A percentile compares a stretch with the other conserved stretches of the same genome.
phyloP scores from a whole-genome alignment of 306 rosid genomes.

The Hippophae tibetana region DNA sequence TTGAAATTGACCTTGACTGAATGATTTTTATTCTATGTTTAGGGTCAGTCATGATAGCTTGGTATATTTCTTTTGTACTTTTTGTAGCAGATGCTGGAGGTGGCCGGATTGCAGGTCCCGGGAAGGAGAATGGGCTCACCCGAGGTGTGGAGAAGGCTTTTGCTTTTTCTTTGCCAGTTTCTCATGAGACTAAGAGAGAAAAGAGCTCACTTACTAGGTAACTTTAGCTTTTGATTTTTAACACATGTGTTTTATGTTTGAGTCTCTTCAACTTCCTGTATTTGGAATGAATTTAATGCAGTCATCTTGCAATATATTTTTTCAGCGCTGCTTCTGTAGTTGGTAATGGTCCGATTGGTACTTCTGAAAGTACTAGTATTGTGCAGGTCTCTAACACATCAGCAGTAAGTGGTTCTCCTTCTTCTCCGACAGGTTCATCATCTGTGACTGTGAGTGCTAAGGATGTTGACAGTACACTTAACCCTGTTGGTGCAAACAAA shows the following conservation, averaged over 20 bases:
- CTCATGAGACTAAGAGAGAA: constrained; percentile 55
- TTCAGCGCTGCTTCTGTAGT: constrained; percentile 48
- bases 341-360: constrained; percentile 43
- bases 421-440: constrained; percentile 37
- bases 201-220: constrained; percentile 52
- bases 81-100: constrained; percentile 54
- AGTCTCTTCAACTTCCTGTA: background rate
- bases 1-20: constrained; percentile 4
- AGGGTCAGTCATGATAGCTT: constrained; percentile 16
- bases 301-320: constrained; percentile 15
- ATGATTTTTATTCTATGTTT: constrained; percentile 10
- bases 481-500: constrained; percentile 34
- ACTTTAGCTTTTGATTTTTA: constrained; percentile 5
- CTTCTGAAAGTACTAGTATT: constrained; percentile 35
- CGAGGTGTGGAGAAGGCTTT: constrained; percentile 52
- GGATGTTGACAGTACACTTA: constrained; percentile 30
- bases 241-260: constrained; percentile 2
- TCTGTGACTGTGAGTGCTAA: constrained; percentile 29
- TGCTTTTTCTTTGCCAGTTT: constrained; percentile 30
- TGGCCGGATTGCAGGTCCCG: constrained; percentile 53
- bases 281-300: constrained; percentile 5
- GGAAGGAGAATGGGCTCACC: constrained; percentile 56
- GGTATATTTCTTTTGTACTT: constrained; percentile 19
- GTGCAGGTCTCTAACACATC: constrained; percentile 32
- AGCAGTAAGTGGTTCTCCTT: constrained; percentile 31